Percentiles rank a stretch among this genome's conserved stretches.
Conservation (phyloP, 2,329 filamentous ascomycete genomes). For the Clarireedia homoeocarpa region DNA sequence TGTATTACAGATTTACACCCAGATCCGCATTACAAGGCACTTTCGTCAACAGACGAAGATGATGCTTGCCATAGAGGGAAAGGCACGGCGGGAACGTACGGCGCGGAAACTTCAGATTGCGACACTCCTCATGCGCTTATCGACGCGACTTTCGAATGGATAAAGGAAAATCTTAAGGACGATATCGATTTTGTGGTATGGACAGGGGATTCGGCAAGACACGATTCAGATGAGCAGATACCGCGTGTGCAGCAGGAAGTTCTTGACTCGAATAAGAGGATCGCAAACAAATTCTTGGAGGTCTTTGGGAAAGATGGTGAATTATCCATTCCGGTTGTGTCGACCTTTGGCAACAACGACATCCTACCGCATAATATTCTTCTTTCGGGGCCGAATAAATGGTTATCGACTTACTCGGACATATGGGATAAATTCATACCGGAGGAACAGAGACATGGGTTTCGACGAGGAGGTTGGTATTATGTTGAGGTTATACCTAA, state of each 20-base stretch:
- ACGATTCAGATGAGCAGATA: slow-evolving; percentile 77
- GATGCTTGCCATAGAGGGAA: slow-evolving; percentile 71
- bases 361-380: slow-evolving; percentile 96
- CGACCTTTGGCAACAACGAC: slow-evolving; percentile 94
- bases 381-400: slow-evolving; percentile 73
- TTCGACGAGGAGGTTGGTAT: slow-evolving; percentile 91
- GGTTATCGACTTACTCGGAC: slow-evolving; percentile 68
- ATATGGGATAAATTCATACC: slow-evolving; percentile 87
- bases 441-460: slow-evolving; percentile 83
- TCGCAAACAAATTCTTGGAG: slow-evolving; percentile 69
- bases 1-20: slow-evolving; percentile 71
- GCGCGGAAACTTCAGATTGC: slow-evolving; percentile 81
- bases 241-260: slow-evolving; percentile 72
- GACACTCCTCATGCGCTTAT: slow-evolving; percentile 75
- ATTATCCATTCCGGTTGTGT: slow-evolving; percentile 71
- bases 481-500: slow-evolving; percentile 84
- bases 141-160: slow-evolving; percentile 87
- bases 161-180: slow-evolving; percentile 67
- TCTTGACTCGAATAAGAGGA: slow-evolving; percentile 64
- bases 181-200: slow-evolving; percentile 84
- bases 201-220: slow-evolving; percentile 77
- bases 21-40: slow-evolving; percentile 76
- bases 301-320: slow-evolving; percentile 55
- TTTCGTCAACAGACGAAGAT: slow-evolving; percentile 61
- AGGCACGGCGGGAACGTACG: slow-evolving; percentile 73